phyloP scores from a whole-genome alignment of 2,329 filamentous ascomycete genomes.

The Rhytidhysteron rufulum region DNA sequence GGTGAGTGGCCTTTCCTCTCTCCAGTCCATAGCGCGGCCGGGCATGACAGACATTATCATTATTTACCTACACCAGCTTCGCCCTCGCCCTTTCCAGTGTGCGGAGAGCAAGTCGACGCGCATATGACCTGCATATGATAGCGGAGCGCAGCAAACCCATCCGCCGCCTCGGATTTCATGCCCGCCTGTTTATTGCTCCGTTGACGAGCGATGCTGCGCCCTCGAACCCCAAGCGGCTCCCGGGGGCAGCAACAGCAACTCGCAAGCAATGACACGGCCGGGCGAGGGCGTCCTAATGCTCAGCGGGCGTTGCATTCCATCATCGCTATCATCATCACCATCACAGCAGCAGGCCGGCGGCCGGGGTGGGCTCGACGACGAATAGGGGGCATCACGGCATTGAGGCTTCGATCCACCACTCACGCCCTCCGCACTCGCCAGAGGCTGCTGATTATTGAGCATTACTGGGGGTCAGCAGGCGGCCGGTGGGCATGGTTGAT shows the following conservation, averaged over 20 bases:
- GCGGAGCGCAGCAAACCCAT: not conserved
- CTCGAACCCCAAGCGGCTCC: slow-evolving; percentile 2
- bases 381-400: slow-evolving; percentile 12
- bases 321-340: too few relatives aligned
- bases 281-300: too few relatives aligned
- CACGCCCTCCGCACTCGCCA: slow-evolving; percentile 9
- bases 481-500: slow-evolving; percentile 26
- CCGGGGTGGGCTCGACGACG: not conserved
- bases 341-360: too few relatives aligned
- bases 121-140: slow-evolving; percentile 5
- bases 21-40: too few relatives aligned
- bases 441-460: slow-evolving; percentile 30
- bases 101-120: slow-evolving; percentile 1
- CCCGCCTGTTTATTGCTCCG: not conserved
- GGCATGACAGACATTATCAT: too few relatives aligned
- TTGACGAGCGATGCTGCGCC: not conserved
- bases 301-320: too few relatives aligned
- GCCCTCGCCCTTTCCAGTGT: not conserved
- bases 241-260: not conserved
- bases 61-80: not conserved
- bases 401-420: slow-evolving; percentile 18
- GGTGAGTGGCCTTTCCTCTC: too few relatives aligned
- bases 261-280: not conserved
- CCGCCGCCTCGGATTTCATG: slow-evolving; percentile 1
- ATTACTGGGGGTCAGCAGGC: slow-evolving; percentile 27